phyloP scores from a whole-genome alignment of 129 eudicot species.

The Daucus carota region DNA sequence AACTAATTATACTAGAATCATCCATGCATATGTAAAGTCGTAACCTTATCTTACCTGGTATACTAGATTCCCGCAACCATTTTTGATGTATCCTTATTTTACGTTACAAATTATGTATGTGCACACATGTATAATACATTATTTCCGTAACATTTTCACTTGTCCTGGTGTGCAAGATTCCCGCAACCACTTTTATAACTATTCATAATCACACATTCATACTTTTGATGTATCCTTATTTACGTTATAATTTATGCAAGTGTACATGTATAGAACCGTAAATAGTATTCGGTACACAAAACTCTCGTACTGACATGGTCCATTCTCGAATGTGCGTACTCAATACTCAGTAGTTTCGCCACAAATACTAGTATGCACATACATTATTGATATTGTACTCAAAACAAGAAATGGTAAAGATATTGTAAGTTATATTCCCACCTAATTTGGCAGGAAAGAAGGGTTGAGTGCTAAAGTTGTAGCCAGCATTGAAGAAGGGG shows the following conservation, averaged over 20 bases:
- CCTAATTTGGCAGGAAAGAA: conserved; percentile 25
- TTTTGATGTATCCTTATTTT: background rate
- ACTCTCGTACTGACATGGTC: background rate
- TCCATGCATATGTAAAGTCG: no score
- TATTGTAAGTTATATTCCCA: conserved; percentile 1
- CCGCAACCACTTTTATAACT: no score
- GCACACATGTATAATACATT: no score
- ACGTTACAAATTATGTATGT: background rate
- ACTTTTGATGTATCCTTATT: background rate
- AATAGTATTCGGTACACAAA: background rate
- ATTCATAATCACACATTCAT: no score
- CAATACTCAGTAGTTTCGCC: no score
- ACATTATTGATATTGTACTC: background rate
- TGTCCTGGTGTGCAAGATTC: no score
- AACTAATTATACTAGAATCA: no score
- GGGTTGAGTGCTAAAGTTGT: conserved; percentile 7
- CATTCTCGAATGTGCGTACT: no score
- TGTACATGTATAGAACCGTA: no score
- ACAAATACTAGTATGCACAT: background rate
- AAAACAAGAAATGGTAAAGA: background rate
- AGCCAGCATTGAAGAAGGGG: conserved; percentile 15
- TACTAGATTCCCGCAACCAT: no score
- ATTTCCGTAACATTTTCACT: no score
- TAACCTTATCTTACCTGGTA: no score
- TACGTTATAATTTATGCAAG: background rate